phyloP scores from a whole-genome alignment of 2,329 filamentous ascomycete genomes.

The Metarhizium rileyi region DNA sequence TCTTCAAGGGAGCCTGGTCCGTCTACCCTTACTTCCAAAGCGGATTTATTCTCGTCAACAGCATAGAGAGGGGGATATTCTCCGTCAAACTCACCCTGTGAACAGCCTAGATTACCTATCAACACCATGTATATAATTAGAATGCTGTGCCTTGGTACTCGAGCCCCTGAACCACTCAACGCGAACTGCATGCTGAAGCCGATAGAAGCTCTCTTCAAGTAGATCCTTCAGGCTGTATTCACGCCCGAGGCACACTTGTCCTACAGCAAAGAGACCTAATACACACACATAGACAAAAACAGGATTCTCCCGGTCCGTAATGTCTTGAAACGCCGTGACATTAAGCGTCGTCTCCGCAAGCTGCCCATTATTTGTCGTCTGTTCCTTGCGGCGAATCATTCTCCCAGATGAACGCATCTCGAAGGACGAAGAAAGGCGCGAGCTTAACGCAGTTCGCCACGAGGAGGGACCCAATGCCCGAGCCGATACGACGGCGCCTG shows the following conservation, averaged over 20 bases:
- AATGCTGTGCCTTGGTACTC: too few relatives aligned
- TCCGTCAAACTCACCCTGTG: conserved; percentile 22
- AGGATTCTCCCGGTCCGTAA: conserved; percentile 34
- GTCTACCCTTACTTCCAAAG: conserved; percentile 36
- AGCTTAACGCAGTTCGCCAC: conserved; percentile 30
- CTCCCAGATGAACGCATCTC: conserved; percentile 28
- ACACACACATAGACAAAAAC: conserved; percentile 33
- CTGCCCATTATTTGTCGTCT: conserved; percentile 16
- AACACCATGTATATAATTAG: too few relatives aligned
- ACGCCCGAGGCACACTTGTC: too few relatives aligned
- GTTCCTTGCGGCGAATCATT: conserved; percentile 31
- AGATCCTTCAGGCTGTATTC: too few relatives aligned
- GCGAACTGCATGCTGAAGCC: too few relatives aligned
- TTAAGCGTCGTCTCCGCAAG: conserved; percentile 22
- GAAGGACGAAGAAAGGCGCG: conserved; percentile 27
- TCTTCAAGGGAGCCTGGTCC: conserved; percentile 35
- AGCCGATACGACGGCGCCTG: conserved; percentile 35
- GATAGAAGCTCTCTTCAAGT: too few relatives aligned
- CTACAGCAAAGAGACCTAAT: too few relatives aligned
- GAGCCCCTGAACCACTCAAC: too few relatives aligned
- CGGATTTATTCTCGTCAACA: conserved; percentile 36
- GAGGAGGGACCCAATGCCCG: conserved; percentile 32
- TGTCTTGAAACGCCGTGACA: conserved; percentile 29
- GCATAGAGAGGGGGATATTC: conserved; percentile 38
- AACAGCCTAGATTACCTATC: background rate